Evolutionary conservation across 345 rosid genomes (phyloP).

Genomic region (Syzygium aqueum): DNA sequence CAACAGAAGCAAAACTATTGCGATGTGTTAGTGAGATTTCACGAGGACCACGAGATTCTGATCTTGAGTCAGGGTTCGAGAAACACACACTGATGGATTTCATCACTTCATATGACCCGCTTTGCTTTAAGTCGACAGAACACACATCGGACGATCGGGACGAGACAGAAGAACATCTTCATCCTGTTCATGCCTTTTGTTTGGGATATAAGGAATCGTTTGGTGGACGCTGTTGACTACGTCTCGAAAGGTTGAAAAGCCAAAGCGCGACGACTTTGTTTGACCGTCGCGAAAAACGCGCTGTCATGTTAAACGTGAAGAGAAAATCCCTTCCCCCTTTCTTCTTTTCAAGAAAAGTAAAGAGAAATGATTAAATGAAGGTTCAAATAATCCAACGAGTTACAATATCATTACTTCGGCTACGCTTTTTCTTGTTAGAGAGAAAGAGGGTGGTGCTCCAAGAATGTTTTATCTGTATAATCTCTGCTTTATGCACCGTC

Average conservation of each 20-base stretch:
- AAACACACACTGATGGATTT: background rate
- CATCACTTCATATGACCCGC: background rate
- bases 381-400: background rate
- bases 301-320: background rate
- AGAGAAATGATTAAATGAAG: too few species aligned
- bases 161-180: background rate
- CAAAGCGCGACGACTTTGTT: background rate
- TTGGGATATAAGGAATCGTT: background rate
- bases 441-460: background rate
- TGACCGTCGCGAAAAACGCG: background rate
- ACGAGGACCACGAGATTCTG: background rate
- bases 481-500: background rate
- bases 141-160: background rate
- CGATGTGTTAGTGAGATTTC: background rate
- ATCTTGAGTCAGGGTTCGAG: background rate
- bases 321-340: background rate
- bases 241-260: background rate
- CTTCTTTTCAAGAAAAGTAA: background rate
- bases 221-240: background rate
- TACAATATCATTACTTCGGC: background rate
- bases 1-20: background rate
- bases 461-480: background rate
- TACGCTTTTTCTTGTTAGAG: background rate
- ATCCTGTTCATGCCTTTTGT: background rate
- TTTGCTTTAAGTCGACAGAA: background rate